phyloP scores from a whole-genome alignment of 2,329 filamentous ascomycete species.

The Xylaria sp. region DNA sequence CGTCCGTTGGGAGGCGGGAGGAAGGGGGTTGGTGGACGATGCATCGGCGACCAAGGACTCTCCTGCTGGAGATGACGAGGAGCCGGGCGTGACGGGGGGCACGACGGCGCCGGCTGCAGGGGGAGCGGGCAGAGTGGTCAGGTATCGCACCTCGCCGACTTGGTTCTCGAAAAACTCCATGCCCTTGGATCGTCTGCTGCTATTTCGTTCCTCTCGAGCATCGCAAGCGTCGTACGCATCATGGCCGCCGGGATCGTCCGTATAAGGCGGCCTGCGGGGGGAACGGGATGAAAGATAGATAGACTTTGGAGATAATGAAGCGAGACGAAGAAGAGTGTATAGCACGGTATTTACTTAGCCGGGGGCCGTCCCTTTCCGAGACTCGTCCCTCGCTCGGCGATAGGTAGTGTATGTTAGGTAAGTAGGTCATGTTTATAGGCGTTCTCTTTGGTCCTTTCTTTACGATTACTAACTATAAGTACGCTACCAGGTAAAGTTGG shows the following conservation, averaged over 20 bases:
- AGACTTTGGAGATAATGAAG: background rate
- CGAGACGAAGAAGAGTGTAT: background rate
- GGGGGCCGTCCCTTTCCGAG: constrained; percentile 1
- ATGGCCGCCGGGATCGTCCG: constrained; percentile 27
- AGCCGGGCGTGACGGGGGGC: constrained; percentile 33
- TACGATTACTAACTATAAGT: background rate
- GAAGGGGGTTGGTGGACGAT: constrained; percentile 4
- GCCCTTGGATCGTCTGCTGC: constrained; percentile 30
- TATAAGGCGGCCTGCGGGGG: constrained; percentile 6
- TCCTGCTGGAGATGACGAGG: constrained; percentile 26
- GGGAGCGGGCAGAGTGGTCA: constrained; percentile 46
- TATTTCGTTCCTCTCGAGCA: constrained; percentile 28
- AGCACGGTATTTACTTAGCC: background rate
- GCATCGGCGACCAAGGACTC: constrained; percentile 9
- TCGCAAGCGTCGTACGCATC: constrained; percentile 35
- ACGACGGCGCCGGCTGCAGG: constrained; percentile 31
- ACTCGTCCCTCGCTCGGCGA: background rate
- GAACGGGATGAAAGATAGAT: background rate
- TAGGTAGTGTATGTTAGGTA: background rate
- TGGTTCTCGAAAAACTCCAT: constrained; percentile 52
- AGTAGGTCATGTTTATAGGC: too few species aligned
- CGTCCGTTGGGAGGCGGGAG: constrained; percentile 11
- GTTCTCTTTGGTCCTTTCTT: too few species aligned
- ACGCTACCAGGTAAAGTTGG: background rate
- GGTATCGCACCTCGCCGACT: constrained; percentile 51